These are phyloP conservation scores for Brettanomyces naardenensis DNA, from an alignment of 805 yeast genomes.

Conservation along the genomic window DNA sequence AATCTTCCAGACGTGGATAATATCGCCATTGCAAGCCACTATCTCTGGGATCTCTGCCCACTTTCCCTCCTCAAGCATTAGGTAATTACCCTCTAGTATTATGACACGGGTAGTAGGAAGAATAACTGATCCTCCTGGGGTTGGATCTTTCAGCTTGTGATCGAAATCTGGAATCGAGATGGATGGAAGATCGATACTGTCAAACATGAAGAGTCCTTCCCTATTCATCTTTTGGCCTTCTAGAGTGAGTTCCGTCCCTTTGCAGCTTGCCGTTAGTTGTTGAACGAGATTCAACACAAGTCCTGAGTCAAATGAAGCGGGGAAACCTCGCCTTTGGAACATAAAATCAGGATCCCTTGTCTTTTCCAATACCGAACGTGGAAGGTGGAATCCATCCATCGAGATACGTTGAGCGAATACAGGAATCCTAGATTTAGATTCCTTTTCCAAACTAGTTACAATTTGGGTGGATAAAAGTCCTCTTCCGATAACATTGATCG, in stretches of 20 bases:
- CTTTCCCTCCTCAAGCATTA: slow-evolving; percentile 47
- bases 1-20: slow-evolving; percentile 28
- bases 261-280: slow-evolving; percentile 22
- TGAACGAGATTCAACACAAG: slow-evolving; percentile 30
- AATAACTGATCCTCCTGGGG: slow-evolving; percentile 41
- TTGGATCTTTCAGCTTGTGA: slow-evolving; percentile 70
- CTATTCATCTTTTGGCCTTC: not conserved
- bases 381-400: slow-evolving; percentile 76
- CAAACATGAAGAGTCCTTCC: not conserved
- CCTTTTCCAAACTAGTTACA: not conserved
- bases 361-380: slow-evolving; percentile 36
- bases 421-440: not conserved
- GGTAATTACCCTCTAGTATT: slow-evolving; percentile 71
- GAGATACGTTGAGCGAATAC: slow-evolving; percentile 43
- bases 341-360: slow-evolving; percentile 54
- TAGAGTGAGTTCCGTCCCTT: not conserved
- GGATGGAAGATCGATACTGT: slow-evolving; percentile 20
- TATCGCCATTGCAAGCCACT: slow-evolving; percentile 17
- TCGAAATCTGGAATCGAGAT: slow-evolving; percentile 64
- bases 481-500: not conserved
- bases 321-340: slow-evolving; percentile 68
- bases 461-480: not conserved
- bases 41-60: slow-evolving; percentile 45
- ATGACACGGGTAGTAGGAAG: slow-evolving; percentile 42
- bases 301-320: slow-evolving; percentile 71